Conservation (phyloP, 345 rosid species). For the Syzygium grande region DNA sequence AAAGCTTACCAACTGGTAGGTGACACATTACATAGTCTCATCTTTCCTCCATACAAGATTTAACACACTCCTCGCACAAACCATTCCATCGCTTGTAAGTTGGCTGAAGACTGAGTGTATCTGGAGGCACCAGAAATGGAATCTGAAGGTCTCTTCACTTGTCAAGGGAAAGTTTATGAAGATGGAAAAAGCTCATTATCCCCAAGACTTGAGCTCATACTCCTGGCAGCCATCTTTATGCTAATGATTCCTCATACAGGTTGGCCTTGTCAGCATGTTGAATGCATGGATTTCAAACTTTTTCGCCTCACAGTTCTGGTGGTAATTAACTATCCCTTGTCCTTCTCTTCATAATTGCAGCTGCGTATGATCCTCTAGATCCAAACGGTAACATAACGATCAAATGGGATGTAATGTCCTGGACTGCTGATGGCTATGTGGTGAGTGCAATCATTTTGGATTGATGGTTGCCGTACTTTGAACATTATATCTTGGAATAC, state of each 20-base stretch:
- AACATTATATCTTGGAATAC: too few relatives aligned
- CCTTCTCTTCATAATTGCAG: constrained; percentile 16
- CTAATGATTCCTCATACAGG: constrained; percentile 27
- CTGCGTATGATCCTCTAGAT: constrained; percentile 66
- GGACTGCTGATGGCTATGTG: constrained; percentile 77
- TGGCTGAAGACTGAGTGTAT: not conserved
- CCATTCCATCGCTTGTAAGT: not conserved
- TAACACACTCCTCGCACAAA: not conserved
- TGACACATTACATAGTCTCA: constrained; percentile 21
- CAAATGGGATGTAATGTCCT: constrained; percentile 71
- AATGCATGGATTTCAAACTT: not conserved
- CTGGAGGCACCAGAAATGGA: not conserved
- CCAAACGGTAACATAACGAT: constrained; percentile 70
- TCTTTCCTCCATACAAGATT: not conserved
- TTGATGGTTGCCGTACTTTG: not conserved
- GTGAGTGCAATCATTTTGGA: constrained; percentile 17
- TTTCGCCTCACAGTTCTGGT: not conserved
- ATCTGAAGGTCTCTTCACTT: not conserved
- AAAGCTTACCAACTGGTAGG: constrained; percentile 31
- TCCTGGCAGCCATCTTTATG: constrained; percentile 13
- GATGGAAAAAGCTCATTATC: not conserved
- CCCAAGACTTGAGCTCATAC: constrained; percentile 11
- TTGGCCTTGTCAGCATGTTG: not conserved
- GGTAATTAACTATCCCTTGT: not conserved
- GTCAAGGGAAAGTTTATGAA: not conserved